Percentiles rank a stretch among this genome's conserved stretches.
Conservation (phyloP, 441 rosid species). For the Biscutella laevigata region DNA sequence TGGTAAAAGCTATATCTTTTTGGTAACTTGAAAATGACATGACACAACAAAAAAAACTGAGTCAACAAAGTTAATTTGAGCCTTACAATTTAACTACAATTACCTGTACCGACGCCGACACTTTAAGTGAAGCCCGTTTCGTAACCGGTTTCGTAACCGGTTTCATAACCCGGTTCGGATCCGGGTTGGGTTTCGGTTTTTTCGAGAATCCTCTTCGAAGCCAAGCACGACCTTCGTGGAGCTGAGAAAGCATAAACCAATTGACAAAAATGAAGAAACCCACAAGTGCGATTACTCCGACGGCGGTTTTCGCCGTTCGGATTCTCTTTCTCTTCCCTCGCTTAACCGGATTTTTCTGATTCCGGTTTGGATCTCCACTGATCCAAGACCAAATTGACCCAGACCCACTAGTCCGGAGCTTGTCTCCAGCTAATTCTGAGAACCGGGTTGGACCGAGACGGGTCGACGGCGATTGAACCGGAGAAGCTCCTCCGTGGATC, state of each 20-base stretch:
- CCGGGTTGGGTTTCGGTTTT: conserved; percentile 21
- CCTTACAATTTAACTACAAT: conserved; percentile 2
- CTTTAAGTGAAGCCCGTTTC: conserved; percentile 32
- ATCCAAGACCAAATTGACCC: conserved; percentile 25
- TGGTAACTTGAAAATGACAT: conserved; percentile 6
- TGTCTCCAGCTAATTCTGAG: conserved; percentile 15
- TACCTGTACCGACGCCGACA: conserved; percentile 44
- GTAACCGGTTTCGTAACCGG: background rate
- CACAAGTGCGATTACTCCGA: conserved; percentile 39
- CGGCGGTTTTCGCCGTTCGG: conserved; percentile 37
- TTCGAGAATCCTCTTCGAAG: conserved; percentile 22
- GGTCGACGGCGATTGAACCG: conserved; percentile 29
- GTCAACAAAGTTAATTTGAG: background rate
- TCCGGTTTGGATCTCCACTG: conserved; percentile 25
- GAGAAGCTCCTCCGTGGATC: conserved; percentile 23
- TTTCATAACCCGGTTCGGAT: background rate
- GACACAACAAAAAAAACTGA: conserved; percentile 3
- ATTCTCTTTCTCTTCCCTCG: conserved; percentile 38
- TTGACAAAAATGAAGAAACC: conserved; percentile 60
- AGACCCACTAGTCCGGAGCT: conserved; percentile 6
- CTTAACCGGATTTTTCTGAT: conserved; percentile 27
- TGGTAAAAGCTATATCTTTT: background rate
- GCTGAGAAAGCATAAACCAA: conserved; percentile 61
- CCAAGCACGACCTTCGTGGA: conserved; percentile 42
- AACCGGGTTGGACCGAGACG: conserved; percentile 32